Evolutionary conservation across 2,329 filamentous ascomycete genomes (phyloP).

Genomic region (Epicoccum nigrum): DNA sequence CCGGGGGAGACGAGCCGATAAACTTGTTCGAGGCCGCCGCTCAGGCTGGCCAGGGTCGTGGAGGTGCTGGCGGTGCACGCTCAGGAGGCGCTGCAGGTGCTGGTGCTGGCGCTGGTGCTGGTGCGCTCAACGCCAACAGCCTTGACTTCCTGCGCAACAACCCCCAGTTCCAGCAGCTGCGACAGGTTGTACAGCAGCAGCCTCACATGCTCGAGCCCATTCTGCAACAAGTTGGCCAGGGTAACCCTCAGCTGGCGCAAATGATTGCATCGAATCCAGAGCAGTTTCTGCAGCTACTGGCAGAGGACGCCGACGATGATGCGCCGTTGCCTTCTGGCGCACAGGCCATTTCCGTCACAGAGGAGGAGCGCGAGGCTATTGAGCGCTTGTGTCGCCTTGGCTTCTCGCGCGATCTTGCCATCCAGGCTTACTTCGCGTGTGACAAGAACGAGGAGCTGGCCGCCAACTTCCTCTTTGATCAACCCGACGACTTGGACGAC

Average conservation of each 20-base stretch:
- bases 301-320: slow-evolving; percentile 86
- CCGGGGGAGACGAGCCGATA: slow-evolving; percentile 68
- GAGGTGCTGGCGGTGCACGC: slow-evolving; percentile 50
- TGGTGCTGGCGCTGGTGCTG: slow-evolving; percentile 57
- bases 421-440: slow-evolving; percentile 98
- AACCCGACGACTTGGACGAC: slow-evolving; percentile 82
- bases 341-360: slow-evolving; percentile 87
- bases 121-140: slow-evolving; percentile 68
- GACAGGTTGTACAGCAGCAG: slow-evolving; percentile 96
- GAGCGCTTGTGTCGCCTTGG: slow-evolving; percentile 92
- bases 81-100: slow-evolving; percentile 58
- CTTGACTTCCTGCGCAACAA: slow-evolving; percentile 95
- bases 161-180: slow-evolving; percentile 95
- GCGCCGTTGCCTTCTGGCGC: slow-evolving; percentile 84
- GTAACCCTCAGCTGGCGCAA: slow-evolving; percentile 92
- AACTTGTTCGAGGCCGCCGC: slow-evolving; percentile 95
- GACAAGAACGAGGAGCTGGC: slow-evolving; percentile 99
- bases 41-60: slow-evolving; percentile 66
- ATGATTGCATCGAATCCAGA: slow-evolving; percentile 91
- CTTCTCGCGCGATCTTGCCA: slow-evolving; percentile 90
- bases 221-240: slow-evolving; percentile 90
- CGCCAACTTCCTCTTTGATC: slow-evolving; percentile 97
- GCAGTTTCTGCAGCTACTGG: slow-evolving; percentile 87
- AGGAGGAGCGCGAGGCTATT: slow-evolving; percentile 96
- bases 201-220: slow-evolving; percentile 99